These are phyloP conservation scores for Whalleya microplaca DNA, from an alignment of 2,329 filamentous ascomycete genomes.

Conservation along the genomic window DNA sequence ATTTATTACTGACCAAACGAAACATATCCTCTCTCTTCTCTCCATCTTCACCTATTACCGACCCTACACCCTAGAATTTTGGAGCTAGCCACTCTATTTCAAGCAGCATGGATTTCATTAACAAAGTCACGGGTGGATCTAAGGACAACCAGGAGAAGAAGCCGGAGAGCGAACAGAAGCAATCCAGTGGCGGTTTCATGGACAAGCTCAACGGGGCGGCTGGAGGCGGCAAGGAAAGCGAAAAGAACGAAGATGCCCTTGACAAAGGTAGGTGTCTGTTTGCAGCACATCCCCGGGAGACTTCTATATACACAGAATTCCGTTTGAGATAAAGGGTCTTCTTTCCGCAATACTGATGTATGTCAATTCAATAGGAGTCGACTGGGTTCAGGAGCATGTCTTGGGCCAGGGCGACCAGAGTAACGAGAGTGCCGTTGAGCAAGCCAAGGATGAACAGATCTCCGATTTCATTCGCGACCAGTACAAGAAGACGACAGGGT, in stretches of 20 bases:
- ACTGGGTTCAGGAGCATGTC: slow-evolving; percentile 77
- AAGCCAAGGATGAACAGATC: slow-evolving; percentile 82
- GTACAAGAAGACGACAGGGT: slow-evolving; percentile 72
- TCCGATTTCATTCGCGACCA: slow-evolving; percentile 70
- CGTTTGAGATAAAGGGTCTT: no score
- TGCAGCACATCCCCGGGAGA: neutral
- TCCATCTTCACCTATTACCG: neutral
- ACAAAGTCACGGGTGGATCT: slow-evolving; percentile 49
- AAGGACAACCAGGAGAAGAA: slow-evolving; percentile 32
- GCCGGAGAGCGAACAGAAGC: slow-evolving; percentile 42
- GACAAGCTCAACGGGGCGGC: slow-evolving; percentile 73
- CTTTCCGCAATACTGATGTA: neutral
- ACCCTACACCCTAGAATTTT: neutral
- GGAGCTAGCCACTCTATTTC: neutral
- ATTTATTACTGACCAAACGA: neutral
- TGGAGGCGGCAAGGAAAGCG: slow-evolving; percentile 73
- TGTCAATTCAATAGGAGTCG: slow-evolving; percentile 60
- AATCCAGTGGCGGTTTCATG: slow-evolving; percentile 58
- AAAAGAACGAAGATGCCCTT: slow-evolving; percentile 82
- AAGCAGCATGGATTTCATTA: slow-evolving; percentile 59
- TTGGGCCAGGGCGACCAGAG: slow-evolving; percentile 71
- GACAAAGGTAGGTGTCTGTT: slow-evolving; percentile 67
- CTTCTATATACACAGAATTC: slow-evolving; percentile 3
- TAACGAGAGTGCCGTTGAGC: slow-evolving; percentile 75
- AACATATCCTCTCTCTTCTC: neutral